phyloP scores from a whole-genome alignment of 2,329 filamentous ascomycete genomes.

The Claviceps citrina region DNA sequence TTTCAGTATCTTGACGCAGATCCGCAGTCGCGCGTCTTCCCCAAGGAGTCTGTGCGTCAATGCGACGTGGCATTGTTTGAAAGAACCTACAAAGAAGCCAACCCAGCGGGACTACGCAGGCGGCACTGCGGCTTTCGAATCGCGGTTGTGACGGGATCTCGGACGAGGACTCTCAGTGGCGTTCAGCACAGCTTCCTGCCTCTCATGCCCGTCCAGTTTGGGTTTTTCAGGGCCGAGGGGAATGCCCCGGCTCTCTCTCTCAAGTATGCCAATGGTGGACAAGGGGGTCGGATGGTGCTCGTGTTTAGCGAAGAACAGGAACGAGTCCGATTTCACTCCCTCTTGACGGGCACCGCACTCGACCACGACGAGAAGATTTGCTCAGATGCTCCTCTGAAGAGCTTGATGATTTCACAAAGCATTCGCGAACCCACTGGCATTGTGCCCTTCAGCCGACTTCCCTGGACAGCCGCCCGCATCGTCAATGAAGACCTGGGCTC shows the following conservation, averaged over 20 bases:
- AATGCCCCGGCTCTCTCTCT: constrained; percentile 55
- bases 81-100: constrained; percentile 48
- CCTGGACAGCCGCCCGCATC: constrained; percentile 54
- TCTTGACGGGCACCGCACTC: constrained; percentile 58
- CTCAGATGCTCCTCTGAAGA: constrained; percentile 50
- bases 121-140: constrained; percentile 70
- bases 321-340: constrained; percentile 53
- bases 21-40: constrained; percentile 56
- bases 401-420: constrained; percentile 45
- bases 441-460: constrained; percentile 32
- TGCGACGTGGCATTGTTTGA: constrained; percentile 69
- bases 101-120: constrained; percentile 55
- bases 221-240: constrained; percentile 57
- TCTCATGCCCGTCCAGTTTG: constrained; percentile 57
- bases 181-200: constrained; percentile 55
- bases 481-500: constrained; percentile 55
- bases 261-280: constrained; percentile 49
- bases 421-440: constrained; percentile 35
- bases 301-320: constrained; percentile 63
- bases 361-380: constrained; percentile 54
- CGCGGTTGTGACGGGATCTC: constrained; percentile 60
- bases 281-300: constrained; percentile 57
- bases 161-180: constrained; percentile 61
- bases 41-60: constrained; percentile 53
- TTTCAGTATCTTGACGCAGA: constrained; percentile 71